Evolutionary conservation across 331 rosid species (phyloP).

Genomic region (Quercus tomentella): DNA sequence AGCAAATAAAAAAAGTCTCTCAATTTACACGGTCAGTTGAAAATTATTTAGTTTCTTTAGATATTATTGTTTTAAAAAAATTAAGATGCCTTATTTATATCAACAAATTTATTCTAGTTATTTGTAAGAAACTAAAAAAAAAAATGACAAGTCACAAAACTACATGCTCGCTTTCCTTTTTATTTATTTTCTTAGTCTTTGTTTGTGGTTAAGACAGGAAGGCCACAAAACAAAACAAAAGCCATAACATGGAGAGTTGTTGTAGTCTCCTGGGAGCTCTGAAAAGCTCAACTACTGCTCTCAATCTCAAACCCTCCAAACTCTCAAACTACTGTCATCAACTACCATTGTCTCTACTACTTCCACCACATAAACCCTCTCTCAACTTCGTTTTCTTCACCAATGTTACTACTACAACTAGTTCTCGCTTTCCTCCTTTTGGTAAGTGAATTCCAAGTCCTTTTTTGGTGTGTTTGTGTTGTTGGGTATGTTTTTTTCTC

Average conservation of each 20-base stretch:
- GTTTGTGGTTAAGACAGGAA: too few relatives aligned
- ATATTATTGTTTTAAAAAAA: too few relatives aligned
- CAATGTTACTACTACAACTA: neutral
- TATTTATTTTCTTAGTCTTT: too few relatives aligned
- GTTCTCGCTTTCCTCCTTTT: conserved; percentile 22
- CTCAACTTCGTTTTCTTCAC: conserved; percentile 17
- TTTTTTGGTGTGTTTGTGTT: neutral
- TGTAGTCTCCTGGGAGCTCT: conserved; percentile 36
- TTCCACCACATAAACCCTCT: conserved; percentile 13
- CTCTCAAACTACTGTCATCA: neutral
- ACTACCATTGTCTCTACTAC: conserved; percentile 7
- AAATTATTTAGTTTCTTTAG: too few relatives aligned
- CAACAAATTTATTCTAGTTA: too few relatives aligned
- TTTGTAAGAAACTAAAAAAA: too few relatives aligned
- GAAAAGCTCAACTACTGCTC: conserved; percentile 21
- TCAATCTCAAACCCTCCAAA: conserved; percentile 20
- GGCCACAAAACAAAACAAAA: too few relatives aligned
- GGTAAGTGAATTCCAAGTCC: conserved; percentile 23
- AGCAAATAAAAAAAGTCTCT: too few relatives aligned
- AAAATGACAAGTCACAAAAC: too few relatives aligned
- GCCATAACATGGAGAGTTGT: conserved; percentile 34
- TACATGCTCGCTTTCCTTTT: too few relatives aligned
- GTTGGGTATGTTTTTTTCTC: neutral
- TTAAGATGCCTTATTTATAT: too few relatives aligned
- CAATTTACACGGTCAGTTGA: too few relatives aligned